Percentiles rank a stretch among this genome's conserved stretches.
These are phyloP conservation scores for Candida manassasensis DNA, from an alignment of 805 yeast species.

Conservation along the genomic window DNA sequence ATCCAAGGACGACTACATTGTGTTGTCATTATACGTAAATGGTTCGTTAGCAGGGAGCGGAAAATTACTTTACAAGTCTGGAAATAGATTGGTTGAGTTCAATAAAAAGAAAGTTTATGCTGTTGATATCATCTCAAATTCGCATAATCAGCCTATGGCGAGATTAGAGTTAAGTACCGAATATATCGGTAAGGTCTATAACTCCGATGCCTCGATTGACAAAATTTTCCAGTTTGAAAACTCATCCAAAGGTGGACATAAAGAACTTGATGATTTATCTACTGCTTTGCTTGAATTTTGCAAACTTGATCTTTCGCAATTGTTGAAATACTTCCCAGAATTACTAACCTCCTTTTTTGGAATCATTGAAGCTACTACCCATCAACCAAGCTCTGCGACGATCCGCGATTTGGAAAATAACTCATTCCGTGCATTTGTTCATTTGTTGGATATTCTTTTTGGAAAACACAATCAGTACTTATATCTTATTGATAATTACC, in stretches of 20 bases:
- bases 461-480: constrained; percentile 64
- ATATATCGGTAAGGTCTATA: constrained; percentile 66
- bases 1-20: constrained; percentile 49
- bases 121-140: constrained; percentile 40
- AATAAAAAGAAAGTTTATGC: constrained; percentile 37
- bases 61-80: constrained; percentile 45
- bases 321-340: constrained; percentile 59
- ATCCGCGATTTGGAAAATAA: constrained; percentile 30
- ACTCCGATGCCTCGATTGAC: constrained; percentile 52
- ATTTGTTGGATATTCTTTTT: constrained; percentile 55
- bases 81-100: constrained; percentile 45
- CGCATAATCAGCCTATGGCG: constrained; percentile 36
- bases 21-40: constrained; percentile 55
- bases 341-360: constrained; percentile 37
- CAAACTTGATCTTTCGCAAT: constrained; percentile 48
- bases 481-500: constrained; percentile 50
- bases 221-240: constrained; percentile 51
- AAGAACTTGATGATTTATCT: constrained; percentile 41
- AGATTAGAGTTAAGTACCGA: constrained; percentile 52
- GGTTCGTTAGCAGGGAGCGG: constrained; percentile 61
- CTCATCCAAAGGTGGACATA: constrained; percentile 31
- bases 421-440: constrained; percentile 53
- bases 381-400: constrained; percentile 19
- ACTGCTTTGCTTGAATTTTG: constrained; percentile 46
- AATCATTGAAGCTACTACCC: constrained; percentile 25